phyloP scores from a whole-genome alignment of 345 rosid genomes.

The Boechera retrofracta region DNA sequence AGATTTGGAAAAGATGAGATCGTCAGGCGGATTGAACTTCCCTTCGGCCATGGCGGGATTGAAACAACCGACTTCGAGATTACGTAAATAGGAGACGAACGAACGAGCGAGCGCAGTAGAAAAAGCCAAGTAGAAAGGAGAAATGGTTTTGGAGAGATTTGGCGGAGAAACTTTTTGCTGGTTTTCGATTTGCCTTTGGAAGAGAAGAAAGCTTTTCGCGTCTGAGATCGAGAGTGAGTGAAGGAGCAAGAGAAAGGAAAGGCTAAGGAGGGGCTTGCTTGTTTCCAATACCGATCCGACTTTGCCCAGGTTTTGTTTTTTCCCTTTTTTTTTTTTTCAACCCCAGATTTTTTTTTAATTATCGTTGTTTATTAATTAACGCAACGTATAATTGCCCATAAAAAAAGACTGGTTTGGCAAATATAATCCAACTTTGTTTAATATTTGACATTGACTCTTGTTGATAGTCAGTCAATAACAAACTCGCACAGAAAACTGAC shows the following conservation, averaged over 20 bases:
- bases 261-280: conserved; percentile 40
- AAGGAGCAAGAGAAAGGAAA: conserved; percentile 11
- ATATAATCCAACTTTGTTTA: too few relatives aligned
- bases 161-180: conserved; percentile 24
- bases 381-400: too few relatives aligned
- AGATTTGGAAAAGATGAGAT: conserved; percentile 65
- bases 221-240: conserved; percentile 31
- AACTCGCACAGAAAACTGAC: too few relatives aligned
- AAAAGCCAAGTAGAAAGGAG: not conserved
- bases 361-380: not conserved
- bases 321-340: not conserved
- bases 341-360: conserved; percentile 2
- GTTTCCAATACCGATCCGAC: conserved; percentile 16
- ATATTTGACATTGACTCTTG: too few relatives aligned
- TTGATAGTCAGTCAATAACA: too few relatives aligned
- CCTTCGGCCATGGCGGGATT: conserved; percentile 63
- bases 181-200: conserved; percentile 42
- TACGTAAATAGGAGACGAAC: not conserved
- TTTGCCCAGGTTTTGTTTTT: not conserved
- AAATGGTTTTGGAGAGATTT: conserved; percentile 30
- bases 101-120: not conserved
- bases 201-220: conserved; percentile 20
- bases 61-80: conserved; percentile 27
- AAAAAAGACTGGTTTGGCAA: too few relatives aligned
- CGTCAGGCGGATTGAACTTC: conserved; percentile 86